These are phyloP conservation scores for Willaertia magna DNA, from an alignment of 208 protist genomes.

Conservation along the genomic window DNA sequence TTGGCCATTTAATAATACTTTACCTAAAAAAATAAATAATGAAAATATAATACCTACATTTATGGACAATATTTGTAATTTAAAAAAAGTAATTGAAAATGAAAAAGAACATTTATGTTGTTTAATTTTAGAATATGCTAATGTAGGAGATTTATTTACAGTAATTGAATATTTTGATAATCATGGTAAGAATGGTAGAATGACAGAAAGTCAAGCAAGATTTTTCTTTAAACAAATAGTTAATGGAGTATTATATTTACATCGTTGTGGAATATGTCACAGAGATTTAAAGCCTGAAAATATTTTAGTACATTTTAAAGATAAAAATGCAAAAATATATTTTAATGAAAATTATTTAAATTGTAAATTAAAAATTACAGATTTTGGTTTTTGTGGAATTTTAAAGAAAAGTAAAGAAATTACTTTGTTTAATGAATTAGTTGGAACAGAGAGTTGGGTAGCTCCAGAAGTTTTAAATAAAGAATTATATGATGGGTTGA, in stretches of 20 bases:
- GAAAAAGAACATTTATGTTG: neutral
- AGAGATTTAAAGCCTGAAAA: constrained; percentile 84
- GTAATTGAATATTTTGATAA: neutral
- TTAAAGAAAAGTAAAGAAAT: constrained; percentile 49
- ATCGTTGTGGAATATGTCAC: constrained; percentile 66
- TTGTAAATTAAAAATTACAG: constrained; percentile 51
- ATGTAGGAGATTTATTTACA: neutral
- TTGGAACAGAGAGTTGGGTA: constrained; percentile 58
- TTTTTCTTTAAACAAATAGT: constrained; percentile 48
- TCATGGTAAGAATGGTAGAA: neutral
- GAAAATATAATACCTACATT: neutral
- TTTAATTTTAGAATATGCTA: neutral
- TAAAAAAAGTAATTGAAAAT: neutral
- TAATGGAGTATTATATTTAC: constrained; percentile 48
- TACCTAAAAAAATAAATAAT: neutral
- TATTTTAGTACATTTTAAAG: constrained; percentile 54
- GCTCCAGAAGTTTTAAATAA: constrained; percentile 57
- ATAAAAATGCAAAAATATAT: neutral
- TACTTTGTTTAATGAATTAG: constrained; percentile 55
- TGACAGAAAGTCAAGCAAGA: neutral
- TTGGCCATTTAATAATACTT: neutral
- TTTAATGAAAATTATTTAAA: neutral
- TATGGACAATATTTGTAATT: neutral
- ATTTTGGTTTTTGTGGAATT: constrained; percentile 66
- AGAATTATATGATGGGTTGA: constrained; percentile 54